Evolutionary conservation across 129 eudicot genomes (phyloP).

Genomic region (Rutidosis leptorrhynchoides): DNA sequence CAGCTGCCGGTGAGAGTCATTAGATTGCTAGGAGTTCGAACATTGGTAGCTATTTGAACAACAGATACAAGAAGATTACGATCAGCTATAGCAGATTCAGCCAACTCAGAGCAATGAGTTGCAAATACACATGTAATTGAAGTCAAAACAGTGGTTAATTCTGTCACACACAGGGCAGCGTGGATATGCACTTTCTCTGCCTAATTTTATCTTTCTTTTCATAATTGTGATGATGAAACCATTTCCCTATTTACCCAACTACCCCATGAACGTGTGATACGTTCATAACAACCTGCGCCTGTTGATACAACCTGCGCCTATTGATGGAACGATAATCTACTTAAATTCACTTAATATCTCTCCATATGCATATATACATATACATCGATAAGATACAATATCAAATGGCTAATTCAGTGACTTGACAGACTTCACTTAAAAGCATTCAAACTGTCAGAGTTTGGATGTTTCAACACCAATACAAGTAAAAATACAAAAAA

Average conservation of each 20-base stretch:
- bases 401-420: too few species aligned
- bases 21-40: slow-evolving; percentile 59
- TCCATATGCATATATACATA: too few species aligned
- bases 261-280: slow-evolving; percentile 21
- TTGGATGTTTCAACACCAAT: too few species aligned
- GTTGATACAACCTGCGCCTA: too few species aligned
- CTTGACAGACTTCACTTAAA: too few species aligned
- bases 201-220: slow-evolving; percentile 70
- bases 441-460: too few species aligned
- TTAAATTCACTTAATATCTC: too few species aligned
- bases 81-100: slow-evolving; percentile 66
- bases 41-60: slow-evolving; percentile 59
- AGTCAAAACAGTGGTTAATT: slow-evolving; percentile 78
- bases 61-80: slow-evolving; percentile 57
- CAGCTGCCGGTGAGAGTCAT: slow-evolving; percentile 90
- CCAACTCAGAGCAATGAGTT: slow-evolving; percentile 75
- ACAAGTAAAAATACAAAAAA: too few species aligned
- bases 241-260: slow-evolving; percentile 44
- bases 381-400: too few species aligned
- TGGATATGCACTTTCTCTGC: slow-evolving; percentile 66
- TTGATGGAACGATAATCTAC: too few species aligned
- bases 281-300: not conserved
- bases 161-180: slow-evolving; percentile 71
- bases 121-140: slow-evolving; percentile 66
- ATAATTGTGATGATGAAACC: slow-evolving; percentile 42